Base-by-base conservation (phyloP, 352 stramenopile genomes). In the Phytophthora sp. region DNA sequence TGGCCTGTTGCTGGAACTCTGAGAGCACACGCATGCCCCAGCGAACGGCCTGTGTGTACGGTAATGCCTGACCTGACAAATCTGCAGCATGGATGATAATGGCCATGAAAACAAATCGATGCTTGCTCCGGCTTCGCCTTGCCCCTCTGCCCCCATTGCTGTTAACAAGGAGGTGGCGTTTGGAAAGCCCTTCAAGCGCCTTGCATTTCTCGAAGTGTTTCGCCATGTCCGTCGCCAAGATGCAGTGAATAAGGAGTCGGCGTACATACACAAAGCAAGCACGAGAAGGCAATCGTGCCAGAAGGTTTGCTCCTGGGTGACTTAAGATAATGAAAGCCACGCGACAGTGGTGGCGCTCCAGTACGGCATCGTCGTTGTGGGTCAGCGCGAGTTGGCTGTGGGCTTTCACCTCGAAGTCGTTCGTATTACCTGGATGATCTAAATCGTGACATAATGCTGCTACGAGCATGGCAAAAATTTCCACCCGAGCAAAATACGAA, bases 261-360 rank as follows among this genome's bases (percentile, higher is more conserved):
- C 81, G 76, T 9, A 88, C 76, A 39, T 74, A 71, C 2, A 81
- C 49, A 27, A 92, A 90, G 17, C 55, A 76, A 3, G 79, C 72
- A 8, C 72, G 72, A 0, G 76, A 53, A 17, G 65, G 65, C 38
- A 87, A 43, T 32, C 79, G 75, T 42, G 79, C 77, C 18, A 93
- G 54, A 27, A 92, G 78, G 46, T 91, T 90, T 26, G 71, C 82
- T 10, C 77, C 72, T 38, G 71, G 62, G 24, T 83, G 74, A 54
- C 75, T 78, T 31, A 94, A 57, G 37, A 90, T 87, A 55, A 88
- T 79, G 59, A 89, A 91, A 10, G 81, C 84, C 24, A 89, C 76
- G 15, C 78, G 76, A 32, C 79, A 85, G 48, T 94, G 86, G 50
- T 94, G 86, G n/a, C 88, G 88, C 45, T 96, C 88, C 0, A 96